Base-by-base conservation (phyloP, 2,329 filamentous ascomycete genomes). In the Thielaviopsis musarum region DNA sequence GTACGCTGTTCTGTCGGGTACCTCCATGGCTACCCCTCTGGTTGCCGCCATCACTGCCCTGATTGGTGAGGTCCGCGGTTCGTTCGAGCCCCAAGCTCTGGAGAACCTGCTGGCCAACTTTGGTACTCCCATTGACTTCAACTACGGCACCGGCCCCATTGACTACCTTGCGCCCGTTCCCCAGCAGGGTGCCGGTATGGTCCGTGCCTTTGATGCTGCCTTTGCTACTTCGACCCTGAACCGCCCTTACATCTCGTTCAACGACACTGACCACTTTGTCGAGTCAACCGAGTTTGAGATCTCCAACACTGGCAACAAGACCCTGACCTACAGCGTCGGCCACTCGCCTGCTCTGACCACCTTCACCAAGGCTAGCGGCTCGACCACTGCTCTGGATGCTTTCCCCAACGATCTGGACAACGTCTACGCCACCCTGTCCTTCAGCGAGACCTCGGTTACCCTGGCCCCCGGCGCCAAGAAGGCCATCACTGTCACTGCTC, bases 11-110 rank as follows among this genome's bases (percentile, higher is more conserved):
- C 68, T 75, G 26, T 80, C 72, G 38, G 80, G 80, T 13, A 82
- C 79, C 0, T 82, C 79, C 1, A 84, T 85, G 81, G 74, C 80
- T 2, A 76, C 75, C 38, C 80, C 81, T 7, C 73, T 80, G 15
- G 70, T 75, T 5, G 78, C 80, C 4, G 81, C 73, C 38, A 74
- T 80, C 57, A 72, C 75, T 49, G 80, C 79, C 0, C 72, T 83
- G 41, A 67, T 82, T 61, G 74, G 73, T 48, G 71, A 80, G 60
- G 74, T 73, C 17, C 75, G 76, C 38, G 75, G 75, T n/a, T 77
- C 72, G 24, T 71, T 75, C 51, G 73, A 78, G 52, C 78, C 77
- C n/a, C 69, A 67, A 59, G 69, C 71, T 2, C 70, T 82, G 2
- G 74, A 77, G 67, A 75, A 72, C 62, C 65, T 77, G 21, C 69